Evolutionary conservation across 345 rosid genomes (phyloP), one percentile per base, ranked within the genome.

Genomic region (Sisymbrium irio): DNA sequence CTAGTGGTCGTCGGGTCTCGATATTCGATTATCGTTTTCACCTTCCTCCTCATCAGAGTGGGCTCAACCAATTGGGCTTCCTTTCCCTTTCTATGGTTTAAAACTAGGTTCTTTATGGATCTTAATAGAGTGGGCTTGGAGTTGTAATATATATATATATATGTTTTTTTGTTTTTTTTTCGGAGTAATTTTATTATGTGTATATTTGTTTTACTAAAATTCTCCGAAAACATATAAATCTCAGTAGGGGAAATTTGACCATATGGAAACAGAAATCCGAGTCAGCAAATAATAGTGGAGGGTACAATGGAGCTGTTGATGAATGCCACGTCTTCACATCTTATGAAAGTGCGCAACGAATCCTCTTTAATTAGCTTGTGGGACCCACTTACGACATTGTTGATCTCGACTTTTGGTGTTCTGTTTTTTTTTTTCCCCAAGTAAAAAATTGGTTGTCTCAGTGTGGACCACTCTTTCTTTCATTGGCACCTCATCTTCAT

Each of bases 341-440:
- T 60, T 69, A 68, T 75, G 63, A 61, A 68, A 76, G 75, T 76
- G 79, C 75, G 39, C 55, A 62, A 69, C 60, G 79, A 76, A 76
- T 76, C 76, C 53, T 70, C 75, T 63, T 62, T 51, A 35, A 46
- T 45, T 51, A 75, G 49, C 40, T 1, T 28, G 40, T 62, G 65
- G 79, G 79, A n/a, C 67, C 79, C 57, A 5, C 42, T 30, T 28
- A 8, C 19, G 49, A 73, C 77, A 55, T 73, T 64, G 65, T 59
- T 56, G 70, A 62, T 76, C 15, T 76, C 73, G 64, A 67, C 63
- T 39, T 58, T 65, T 42, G 27, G 49, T 65, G 22, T 75, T 50
- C n/a, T 61, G 63, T 58, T 28, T 58, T 18, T 68, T 7, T 32
- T 33, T 58, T 69, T 74, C 4, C 8, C 13, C 27, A 50, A 50